phyloP scores from a whole-genome alignment of 495 filamentous ascomycete species.

The Penicillium argentinense region DNA sequence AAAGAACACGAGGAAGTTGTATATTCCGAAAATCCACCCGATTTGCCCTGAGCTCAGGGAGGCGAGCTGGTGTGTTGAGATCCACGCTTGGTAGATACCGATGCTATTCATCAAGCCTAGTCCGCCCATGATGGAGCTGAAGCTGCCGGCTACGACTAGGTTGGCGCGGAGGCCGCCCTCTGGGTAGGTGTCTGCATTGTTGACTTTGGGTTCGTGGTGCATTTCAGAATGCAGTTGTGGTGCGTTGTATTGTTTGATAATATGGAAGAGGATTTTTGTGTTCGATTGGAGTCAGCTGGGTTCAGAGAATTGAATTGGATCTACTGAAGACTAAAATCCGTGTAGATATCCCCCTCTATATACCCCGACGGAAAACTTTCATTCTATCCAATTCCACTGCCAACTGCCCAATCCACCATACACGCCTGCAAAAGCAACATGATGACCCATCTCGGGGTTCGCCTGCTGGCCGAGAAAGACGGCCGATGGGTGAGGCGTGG shows the following conservation, averaged over 20 bases:
- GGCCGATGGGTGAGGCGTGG: neutral
- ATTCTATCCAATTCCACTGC: too few species aligned
- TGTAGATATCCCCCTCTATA: too few species aligned
- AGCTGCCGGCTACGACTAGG: conserved; percentile 68
- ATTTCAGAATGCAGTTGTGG: conserved; percentile 4
- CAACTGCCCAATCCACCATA: too few species aligned
- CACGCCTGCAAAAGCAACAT: too few species aligned
- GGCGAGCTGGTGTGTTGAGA: conserved; percentile 60
- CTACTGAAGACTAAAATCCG: too few species aligned
- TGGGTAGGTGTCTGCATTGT: conserved; percentile 35
- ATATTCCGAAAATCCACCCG: conserved; percentile 75
- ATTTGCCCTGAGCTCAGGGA: conserved; percentile 52
- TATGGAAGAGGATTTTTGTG: neutral
- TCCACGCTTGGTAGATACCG: conserved; percentile 67
- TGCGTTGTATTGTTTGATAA: neutral
- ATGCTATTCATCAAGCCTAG: conserved; percentile 72
- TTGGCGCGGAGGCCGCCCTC: conserved; percentile 68
- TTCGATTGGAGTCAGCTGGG: neutral
- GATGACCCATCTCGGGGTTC: neutral
- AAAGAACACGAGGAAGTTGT: conserved; percentile 62
- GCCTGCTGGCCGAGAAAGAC: neutral
- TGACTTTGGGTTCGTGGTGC: conserved; percentile 15
- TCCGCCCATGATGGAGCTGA: conserved; percentile 62
- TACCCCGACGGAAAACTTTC: neutral
- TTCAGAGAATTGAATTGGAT: neutral